Conservation (phyloP, 1,284 basidiomycete genomes). For the Ustilago curta region DNA sequence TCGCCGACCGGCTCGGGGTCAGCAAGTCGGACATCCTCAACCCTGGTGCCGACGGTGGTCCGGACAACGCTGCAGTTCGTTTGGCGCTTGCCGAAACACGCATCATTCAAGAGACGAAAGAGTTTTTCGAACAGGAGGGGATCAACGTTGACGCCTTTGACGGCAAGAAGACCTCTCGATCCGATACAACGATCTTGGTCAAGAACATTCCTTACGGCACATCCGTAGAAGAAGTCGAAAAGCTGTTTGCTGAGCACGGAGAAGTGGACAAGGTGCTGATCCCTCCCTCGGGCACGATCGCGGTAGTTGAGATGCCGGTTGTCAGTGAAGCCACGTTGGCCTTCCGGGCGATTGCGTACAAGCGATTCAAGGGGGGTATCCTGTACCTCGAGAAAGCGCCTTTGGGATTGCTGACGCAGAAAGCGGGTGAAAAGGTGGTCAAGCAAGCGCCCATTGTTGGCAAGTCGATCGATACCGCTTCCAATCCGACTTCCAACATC, state of each 20-base stretch:
- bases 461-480: slow-evolving; percentile 31
- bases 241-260: slow-evolving; percentile 84
- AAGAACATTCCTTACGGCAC: slow-evolving; percentile 98
- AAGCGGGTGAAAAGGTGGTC: slow-evolving; percentile 36
- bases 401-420: slow-evolving; percentile 72
- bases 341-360: slow-evolving; percentile 86
- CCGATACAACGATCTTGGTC: slow-evolving; percentile 84
- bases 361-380: slow-evolving; percentile 87
- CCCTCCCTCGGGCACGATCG: slow-evolving; percentile 93
- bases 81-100: slow-evolving; percentile 95
- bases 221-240: slow-evolving; percentile 78
- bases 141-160: slow-evolving; percentile 72
- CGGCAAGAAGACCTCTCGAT: slow-evolving; percentile 29
- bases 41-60: slow-evolving; percentile 43
- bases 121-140: slow-evolving; percentile 76
- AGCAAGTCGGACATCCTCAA: slow-evolving; percentile 88
- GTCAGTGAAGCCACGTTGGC: slow-evolving; percentile 70
- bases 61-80: slow-evolving; percentile 78
- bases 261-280: slow-evolving; percentile 82
- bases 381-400: slow-evolving; percentile 95
- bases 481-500: slow-evolving; percentile 17
- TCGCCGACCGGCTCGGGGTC: slow-evolving; percentile 83
- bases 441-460: slow-evolving; percentile 52
- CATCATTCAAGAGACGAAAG: slow-evolving; percentile 93
- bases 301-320: slow-evolving; percentile 86